Percentiles rank a stretch among this genome's conserved stretches.
phyloP scores from a whole-genome alignment of 192 early-diverging fungal species.

The Coemansia sp. region DNA sequence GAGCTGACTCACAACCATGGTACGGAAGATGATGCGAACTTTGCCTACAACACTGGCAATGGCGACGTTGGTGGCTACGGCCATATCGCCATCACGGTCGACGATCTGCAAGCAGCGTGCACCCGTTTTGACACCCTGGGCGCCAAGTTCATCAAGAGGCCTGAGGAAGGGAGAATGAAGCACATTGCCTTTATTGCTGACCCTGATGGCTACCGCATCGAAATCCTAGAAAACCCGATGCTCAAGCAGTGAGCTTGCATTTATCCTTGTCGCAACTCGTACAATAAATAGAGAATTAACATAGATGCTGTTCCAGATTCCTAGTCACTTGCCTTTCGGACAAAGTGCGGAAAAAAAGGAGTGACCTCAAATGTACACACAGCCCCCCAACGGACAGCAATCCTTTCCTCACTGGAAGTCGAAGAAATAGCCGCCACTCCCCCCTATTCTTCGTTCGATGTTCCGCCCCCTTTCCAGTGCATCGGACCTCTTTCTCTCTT shows the following conservation, averaged over 20 bases:
- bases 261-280: background rate
- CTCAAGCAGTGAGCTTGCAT: constrained; percentile 13
- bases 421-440: background rate
- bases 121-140: constrained; percentile 70
- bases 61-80: constrained; percentile 77
- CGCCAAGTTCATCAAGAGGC: constrained; percentile 78
- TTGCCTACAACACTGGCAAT: constrained; percentile 75
- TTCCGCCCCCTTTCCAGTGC: background rate
- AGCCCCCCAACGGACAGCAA: background rate
- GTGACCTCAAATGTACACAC: background rate
- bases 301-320: background rate
- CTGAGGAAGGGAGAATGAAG: constrained; percentile 78
- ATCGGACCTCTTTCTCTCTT: background rate
- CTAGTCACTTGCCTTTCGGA: background rate
- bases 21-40: constrained; percentile 68
- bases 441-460: constrained; percentile 10
- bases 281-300: background rate
- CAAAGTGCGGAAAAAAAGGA: constrained; percentile 10
- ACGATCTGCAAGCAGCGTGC: constrained; percentile 78
- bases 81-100: constrained; percentile 81
- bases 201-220: constrained; percentile 87
- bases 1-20: constrained; percentile 91
- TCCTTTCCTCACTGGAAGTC: background rate
- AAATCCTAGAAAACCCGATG: constrained; percentile 58
- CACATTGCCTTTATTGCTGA: constrained; percentile 84